Conservation (phyloP, 2,329 filamentous ascomycete genomes). For the Ophiostoma sp. region DNA sequence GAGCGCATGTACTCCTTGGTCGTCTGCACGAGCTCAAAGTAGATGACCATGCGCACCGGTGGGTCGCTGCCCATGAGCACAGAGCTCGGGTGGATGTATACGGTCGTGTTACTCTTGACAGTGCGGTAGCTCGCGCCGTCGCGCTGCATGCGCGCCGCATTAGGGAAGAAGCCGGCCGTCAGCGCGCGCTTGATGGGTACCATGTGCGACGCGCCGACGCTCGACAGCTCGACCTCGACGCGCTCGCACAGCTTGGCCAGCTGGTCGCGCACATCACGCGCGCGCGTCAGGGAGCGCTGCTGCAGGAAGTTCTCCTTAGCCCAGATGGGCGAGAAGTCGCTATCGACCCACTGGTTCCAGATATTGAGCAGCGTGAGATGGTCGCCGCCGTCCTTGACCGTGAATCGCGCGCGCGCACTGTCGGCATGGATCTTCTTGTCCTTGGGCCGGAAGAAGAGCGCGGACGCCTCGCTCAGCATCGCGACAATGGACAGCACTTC, state of each 20-base stretch:
- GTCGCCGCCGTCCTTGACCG: slow-evolving; percentile 84
- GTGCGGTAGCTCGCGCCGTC: slow-evolving; percentile 86
- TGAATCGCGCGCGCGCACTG: slow-evolving; percentile 81
- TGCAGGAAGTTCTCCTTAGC: slow-evolving; percentile 89
- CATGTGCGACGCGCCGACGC: slow-evolving; percentile 64
- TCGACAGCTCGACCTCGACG: slow-evolving; percentile 72
- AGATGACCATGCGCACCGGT: slow-evolving; percentile 74
- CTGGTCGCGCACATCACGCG: slow-evolving; percentile 87
- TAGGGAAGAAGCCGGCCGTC: slow-evolving; percentile 89
- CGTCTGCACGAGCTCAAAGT: slow-evolving; percentile 75
- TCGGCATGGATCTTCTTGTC: slow-evolving; percentile 97
- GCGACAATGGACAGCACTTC: slow-evolving; percentile 91
- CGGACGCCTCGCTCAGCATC: slow-evolving; percentile 83
- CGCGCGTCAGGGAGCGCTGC: slow-evolving; percentile 79
- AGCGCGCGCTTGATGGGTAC: slow-evolving; percentile 80
- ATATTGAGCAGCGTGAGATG: slow-evolving; percentile 84
- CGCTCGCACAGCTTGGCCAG: slow-evolving; percentile 87
- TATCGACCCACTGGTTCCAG: slow-evolving; percentile 93
- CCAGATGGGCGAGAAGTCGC: slow-evolving; percentile 84
- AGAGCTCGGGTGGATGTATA: slow-evolving; percentile 85
- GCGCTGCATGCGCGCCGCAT: slow-evolving; percentile 76
- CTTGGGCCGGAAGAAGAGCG: slow-evolving; percentile 90
- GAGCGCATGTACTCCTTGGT: slow-evolving; percentile 90
- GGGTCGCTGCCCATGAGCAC: slow-evolving; percentile 75
- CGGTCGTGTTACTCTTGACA: slow-evolving; percentile 81